Evolutionary conservation across 2,329 filamentous ascomycete genomes (phyloP).

Genomic region (Claviceps citrina): DNA sequence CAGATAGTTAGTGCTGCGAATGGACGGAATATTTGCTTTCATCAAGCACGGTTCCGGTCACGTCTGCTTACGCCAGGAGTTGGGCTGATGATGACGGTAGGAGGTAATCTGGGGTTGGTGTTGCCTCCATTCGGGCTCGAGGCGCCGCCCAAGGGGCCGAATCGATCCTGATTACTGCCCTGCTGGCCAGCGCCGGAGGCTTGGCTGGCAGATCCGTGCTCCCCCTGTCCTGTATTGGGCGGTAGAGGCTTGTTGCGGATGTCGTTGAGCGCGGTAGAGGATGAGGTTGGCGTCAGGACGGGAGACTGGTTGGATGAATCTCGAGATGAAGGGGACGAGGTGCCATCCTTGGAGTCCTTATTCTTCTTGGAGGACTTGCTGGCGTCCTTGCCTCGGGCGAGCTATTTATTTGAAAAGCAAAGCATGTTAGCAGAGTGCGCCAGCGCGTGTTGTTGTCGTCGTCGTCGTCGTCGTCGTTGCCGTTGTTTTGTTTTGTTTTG

Average conservation of each 20-base stretch:
- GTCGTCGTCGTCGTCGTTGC: too few species aligned
- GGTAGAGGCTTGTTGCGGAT: constrained; percentile 67
- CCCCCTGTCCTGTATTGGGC: constrained; percentile 31
- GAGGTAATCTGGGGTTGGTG: constrained; percentile 39
- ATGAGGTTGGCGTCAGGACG: constrained; percentile 68
- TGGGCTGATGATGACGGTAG: constrained; percentile 86
- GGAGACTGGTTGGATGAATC: constrained; percentile 43
- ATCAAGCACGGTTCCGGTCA: background rate
- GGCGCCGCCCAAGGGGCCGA: constrained; percentile 20
- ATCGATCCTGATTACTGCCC: constrained; percentile 25
- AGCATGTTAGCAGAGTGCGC: constrained; percentile 8
- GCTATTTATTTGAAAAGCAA: constrained; percentile 45
- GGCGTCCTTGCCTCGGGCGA: constrained; percentile 76
- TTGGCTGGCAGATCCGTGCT: constrained; percentile 27
- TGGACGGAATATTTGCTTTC: background rate
- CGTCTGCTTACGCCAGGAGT: constrained; percentile 62
- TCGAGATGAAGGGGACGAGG: constrained; percentile 57
- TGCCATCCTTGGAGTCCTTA: constrained; percentile 59
- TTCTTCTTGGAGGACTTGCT: constrained; percentile 72
- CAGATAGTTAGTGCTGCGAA: background rate
- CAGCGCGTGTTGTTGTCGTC: too few species aligned
- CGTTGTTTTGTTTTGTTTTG: too few species aligned
- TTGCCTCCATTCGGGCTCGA: constrained; percentile 23
- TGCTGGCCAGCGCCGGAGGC: constrained; percentile 24
- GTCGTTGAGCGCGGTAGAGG: constrained; percentile 74